phyloP scores from a whole-genome alignment of 192 early-diverging fungal species.

The Gonapodya prolifera region DNA sequence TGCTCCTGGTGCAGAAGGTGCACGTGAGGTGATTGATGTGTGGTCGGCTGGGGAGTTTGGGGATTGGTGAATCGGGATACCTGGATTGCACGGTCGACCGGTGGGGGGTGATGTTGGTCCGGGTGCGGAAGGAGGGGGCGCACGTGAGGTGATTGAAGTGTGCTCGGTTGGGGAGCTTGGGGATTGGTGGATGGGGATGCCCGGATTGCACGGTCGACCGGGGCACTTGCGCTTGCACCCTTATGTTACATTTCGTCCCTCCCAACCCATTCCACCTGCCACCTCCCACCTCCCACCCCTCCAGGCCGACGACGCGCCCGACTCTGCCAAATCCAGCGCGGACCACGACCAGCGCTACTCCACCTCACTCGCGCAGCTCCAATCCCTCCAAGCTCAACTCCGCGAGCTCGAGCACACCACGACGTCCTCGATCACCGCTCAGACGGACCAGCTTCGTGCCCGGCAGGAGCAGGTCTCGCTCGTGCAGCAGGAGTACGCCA shows the following conservation, averaged over 20 bases:
- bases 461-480: conserved; percentile 23
- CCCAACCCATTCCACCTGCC: too few species aligned
- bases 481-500: conserved; percentile 30
- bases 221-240: too few species aligned
- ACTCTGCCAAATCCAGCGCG: conserved; percentile 30
- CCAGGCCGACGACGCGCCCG: conserved; percentile 35
- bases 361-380: conserved; percentile 23
- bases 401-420: conserved; percentile 23
- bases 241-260: too few species aligned
- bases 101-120: too few species aligned
- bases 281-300: not conserved
- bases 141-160: not conserved
- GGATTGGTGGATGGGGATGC: not conserved
- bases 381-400: conserved; percentile 19
- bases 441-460: conserved; percentile 29
- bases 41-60: not conserved
- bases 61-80: not conserved
- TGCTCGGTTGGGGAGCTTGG: not conserved
- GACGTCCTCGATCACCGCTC: conserved; percentile 20
- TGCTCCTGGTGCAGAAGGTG: too few species aligned
- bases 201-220: too few species aligned
- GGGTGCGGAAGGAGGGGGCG: too few species aligned
- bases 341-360: conserved; percentile 41
- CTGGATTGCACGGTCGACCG: too few species aligned
- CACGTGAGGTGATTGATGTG: not conserved